These are phyloP conservation scores for Endocalyx cinctus DNA, from an alignment of 2,329 filamentous ascomycete species.

Conservation along the genomic window DNA sequence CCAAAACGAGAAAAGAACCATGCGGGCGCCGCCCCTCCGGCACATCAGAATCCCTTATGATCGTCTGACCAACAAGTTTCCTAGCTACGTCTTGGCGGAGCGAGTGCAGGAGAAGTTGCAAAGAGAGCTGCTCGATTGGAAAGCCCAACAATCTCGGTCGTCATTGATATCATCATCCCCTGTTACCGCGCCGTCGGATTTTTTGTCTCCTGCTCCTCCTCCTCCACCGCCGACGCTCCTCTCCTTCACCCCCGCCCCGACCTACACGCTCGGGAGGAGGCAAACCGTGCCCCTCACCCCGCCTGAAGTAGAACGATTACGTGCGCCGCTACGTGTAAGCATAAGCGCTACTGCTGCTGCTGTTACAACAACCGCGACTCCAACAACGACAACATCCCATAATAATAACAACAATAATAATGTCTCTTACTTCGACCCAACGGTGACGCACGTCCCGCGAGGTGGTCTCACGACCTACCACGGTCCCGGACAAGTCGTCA, in stretches of 20 bases:
- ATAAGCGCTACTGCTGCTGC: no score
- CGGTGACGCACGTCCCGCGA: slow-evolving; percentile 68
- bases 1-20: no score
- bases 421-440: slow-evolving; percentile 37
- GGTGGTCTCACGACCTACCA: slow-evolving; percentile 95
- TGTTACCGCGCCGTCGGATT: no score
- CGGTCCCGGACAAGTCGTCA: slow-evolving; percentile 84
- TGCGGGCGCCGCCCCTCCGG: no score
- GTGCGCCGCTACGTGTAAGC: slow-evolving; percentile 33
- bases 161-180: slow-evolving; percentile 15
- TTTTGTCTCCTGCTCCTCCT: no score
- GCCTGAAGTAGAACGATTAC: slow-evolving; percentile 41
- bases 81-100: not conserved
- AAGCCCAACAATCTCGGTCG: not conserved
- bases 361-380: slow-evolving; percentile 13
- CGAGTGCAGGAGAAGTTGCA: not conserved
- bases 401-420: slow-evolving; percentile 25
- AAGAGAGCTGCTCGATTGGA: not conserved
- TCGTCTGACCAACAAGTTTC: no score
- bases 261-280: slow-evolving; percentile 86
- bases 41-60: slow-evolving; percentile 19
- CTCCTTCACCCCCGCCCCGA: slow-evolving; percentile 76
- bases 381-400: slow-evolving; percentile 17
- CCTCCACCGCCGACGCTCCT: slow-evolving; percentile 67
- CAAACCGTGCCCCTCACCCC: slow-evolving; percentile 51